Conservation (phyloP, 2,329 filamentous ascomycete genomes). For the Cladosporium austrohemisphaericum region DNA sequence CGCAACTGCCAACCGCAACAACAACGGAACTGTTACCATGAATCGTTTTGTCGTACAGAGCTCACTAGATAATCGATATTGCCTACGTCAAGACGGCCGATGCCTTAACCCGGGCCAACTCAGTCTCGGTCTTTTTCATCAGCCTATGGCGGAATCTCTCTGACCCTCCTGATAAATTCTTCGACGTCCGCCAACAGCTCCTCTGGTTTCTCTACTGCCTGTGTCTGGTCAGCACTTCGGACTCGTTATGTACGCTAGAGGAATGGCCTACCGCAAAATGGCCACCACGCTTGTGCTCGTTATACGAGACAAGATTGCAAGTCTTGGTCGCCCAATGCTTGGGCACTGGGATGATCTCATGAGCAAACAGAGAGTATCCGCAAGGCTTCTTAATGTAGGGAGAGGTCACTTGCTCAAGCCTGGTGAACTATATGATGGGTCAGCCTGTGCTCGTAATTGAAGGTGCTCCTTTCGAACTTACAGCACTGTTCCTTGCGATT, state of each 20-base stretch:
- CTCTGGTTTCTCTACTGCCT: conserved; percentile 35
- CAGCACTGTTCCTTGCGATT: neutral
- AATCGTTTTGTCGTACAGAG: too few species aligned
- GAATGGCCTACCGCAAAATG: conserved; percentile 36
- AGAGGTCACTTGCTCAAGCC: conserved; percentile 19
- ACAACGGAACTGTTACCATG: too few species aligned
- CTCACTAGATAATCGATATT: too few species aligned
- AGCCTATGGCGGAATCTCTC: too few species aligned
- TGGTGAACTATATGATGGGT: conserved; percentile 24
- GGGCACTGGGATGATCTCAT: conserved; percentile 38
- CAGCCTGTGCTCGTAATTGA: too few species aligned
- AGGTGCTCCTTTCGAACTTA: neutral
- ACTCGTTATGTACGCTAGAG: too few species aligned
- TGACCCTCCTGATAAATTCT: conserved; percentile 31
- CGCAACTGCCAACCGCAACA: too few species aligned
- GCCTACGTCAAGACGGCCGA: too few species aligned
- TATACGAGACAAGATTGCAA: conserved; percentile 37
- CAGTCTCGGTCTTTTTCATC: too few species aligned
- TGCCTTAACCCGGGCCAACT: too few species aligned
- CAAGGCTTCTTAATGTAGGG: conserved; percentile 38
- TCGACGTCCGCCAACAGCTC: conserved; percentile 33
- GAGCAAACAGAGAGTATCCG: conserved; percentile 44
- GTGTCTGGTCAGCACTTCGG: too few species aligned
- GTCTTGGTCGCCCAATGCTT: conserved; percentile 34
- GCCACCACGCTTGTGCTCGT: conserved; percentile 36